Conservation (phyloP, 1,284 basidiomycete genomes). For the Cryptococcus sp. region DNA sequence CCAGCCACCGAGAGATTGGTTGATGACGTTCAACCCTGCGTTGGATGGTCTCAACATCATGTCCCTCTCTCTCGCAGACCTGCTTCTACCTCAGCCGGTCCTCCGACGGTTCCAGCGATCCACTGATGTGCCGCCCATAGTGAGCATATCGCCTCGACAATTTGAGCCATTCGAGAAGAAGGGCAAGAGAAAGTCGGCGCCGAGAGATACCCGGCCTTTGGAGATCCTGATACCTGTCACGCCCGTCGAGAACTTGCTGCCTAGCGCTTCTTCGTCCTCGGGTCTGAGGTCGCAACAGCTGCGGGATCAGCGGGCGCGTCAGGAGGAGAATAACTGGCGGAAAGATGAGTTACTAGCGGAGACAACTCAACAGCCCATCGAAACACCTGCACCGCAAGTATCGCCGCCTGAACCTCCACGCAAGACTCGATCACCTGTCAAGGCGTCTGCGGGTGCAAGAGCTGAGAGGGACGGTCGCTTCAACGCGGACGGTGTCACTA, state of each 20-base stretch:
- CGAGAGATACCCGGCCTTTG: neutral
- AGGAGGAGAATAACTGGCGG: slow-evolving; percentile 5
- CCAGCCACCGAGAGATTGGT: slow-evolving; percentile 62
- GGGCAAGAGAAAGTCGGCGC: slow-evolving; percentile 46
- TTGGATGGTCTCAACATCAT: slow-evolving; percentile 65
- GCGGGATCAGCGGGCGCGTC: slow-evolving; percentile 10
- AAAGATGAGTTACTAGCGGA: neutral
- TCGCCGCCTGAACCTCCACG: slow-evolving; percentile 1
- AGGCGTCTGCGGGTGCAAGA: slow-evolving; percentile 29
- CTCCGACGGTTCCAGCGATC: slow-evolving; percentile 34
- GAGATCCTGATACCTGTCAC: slow-evolving; percentile 6
- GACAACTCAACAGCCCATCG: neutral
- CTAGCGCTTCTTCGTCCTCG: neutral
- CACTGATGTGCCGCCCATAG: slow-evolving; percentile 29
- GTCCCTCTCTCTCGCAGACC: slow-evolving; percentile 68
- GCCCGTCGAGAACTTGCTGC: slow-evolving; percentile 18
- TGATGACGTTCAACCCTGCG: slow-evolving; percentile 74
- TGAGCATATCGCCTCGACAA: slow-evolving; percentile 41
- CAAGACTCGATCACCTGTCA: slow-evolving; percentile 27
- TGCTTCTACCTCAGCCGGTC: slow-evolving; percentile 60
- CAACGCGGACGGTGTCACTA: slow-evolving; percentile 20
- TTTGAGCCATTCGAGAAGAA: slow-evolving; percentile 38
- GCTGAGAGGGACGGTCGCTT: slow-evolving; percentile 33
- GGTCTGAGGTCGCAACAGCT: slow-evolving; percentile 13
- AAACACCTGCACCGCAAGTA: neutral